Base-by-base conservation (phyloP, 2,329 filamentous ascomycete genomes). In the Emericellopsis atlantica region DNA sequence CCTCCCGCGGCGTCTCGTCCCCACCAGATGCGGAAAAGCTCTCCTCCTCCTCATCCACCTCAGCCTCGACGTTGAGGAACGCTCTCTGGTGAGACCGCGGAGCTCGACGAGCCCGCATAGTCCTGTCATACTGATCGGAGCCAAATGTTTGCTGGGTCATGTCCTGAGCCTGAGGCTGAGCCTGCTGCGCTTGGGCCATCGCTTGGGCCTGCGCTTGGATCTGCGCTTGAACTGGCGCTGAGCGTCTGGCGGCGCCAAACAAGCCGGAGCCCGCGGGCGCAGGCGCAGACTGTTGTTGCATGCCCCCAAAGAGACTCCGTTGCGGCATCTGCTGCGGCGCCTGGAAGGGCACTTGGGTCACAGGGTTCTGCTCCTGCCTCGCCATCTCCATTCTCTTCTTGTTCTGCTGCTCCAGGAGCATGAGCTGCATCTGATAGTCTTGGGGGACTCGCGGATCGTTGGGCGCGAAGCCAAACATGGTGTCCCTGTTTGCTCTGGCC, bases 391-490 rank as follows among this genome's bases (percentile, higher is more conserved):
- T 65, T 14, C 81, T 69, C 59, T 84, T 85, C 67, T 85, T 86
- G 52, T 86, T 86, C 60, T 87, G 81, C 59, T 85, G 81, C 59
- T 86, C 81, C n/a, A 86, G 69, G 38, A 85, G 61, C 81, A 84
- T 85, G 52, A 86, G 64, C 56, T 87, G 81, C 80, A 85, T 85
- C 62, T 86, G 81, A 51, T 86, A 86, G 56, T 87, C 81, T 57
- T 85, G 81, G 35, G 86, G 66, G 38, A 4, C 10, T 3, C n/a
- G 6, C 23, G 10, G 22, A 26, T 22, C 26, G 26, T 12, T 29
- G 26, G 9, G 4, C 12, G 26, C 26, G 32, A 16, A 12, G 22
- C 39, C 39, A 21, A 40, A 40, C 39, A 40, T 33, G 15, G 14
- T 29, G 31, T 14, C 15, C 16, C 39, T 16, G 6, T 29, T n/a